Base-by-base conservation (phyloP, 371 early-diverging fungal species). In the Syncephalastrum sp. region DNA sequence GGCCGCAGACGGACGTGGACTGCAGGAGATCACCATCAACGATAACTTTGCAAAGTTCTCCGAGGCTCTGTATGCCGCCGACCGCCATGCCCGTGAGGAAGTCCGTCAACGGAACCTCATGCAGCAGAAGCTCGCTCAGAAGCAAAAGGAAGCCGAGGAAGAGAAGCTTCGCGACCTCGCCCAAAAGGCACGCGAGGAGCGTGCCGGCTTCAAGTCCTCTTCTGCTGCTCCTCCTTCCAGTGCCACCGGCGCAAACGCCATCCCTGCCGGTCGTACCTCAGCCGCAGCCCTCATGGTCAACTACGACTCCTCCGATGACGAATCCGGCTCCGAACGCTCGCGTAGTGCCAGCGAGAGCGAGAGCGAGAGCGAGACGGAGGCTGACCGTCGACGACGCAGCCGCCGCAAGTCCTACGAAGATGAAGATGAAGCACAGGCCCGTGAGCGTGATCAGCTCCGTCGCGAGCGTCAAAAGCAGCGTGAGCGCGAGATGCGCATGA, bases 21-120 rank as follows among this genome's bases (percentile, higher is more conserved):
- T 96, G 44, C 94, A 97, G 75, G 94, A 96, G 54, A 79, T 83
- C 16, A 84, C 84, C 13, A 94, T 98, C 60, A 97, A 94, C 70
- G 95, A 97, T 62, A 93, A 93, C 54, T 97, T 98, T 82, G 95
- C 97, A 15, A 91, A 92, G 61, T 82, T 98, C 10, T 85, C 96
- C 1, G 98, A 98, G 70, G 95, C 99, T 1, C 74, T 98, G 19
- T 90, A 85, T 42, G 87, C 95, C 49, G 98, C 98, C 12, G 95
- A 97, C 63, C 84, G 94, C 21, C 94, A 96, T 64, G 94, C 95
- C 19, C 86, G 97, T 47, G 94, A 93, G 38, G 98, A 98, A 75
- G 95, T 98, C 7, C 75, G 89, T 60, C 87, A 92, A 61, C 84
- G 98, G 45, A 88, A 89, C 17, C 74, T 91, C 58, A 90, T 97